phyloP scores from a whole-genome alignment of 495 filamentous ascomycete genomes.

The Hypoxylon rickii region DNA sequence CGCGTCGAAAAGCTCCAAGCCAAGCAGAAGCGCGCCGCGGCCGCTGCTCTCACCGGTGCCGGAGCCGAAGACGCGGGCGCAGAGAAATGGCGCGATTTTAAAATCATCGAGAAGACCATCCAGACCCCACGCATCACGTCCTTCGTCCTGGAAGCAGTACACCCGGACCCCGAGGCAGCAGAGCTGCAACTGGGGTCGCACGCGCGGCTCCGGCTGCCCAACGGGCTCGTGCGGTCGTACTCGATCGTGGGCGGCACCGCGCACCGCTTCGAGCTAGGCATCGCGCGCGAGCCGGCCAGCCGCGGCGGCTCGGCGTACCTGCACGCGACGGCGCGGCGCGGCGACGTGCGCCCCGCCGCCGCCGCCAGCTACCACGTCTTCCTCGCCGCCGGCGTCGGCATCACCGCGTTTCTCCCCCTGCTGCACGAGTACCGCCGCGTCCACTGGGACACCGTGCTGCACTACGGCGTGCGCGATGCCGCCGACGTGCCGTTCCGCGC shows the following conservation, averaged over 20 bases:
- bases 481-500: constrained; percentile 52
- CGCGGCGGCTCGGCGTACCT: constrained; percentile 56
- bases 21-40: constrained; percentile 38
- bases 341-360: constrained; percentile 37
- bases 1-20: constrained; percentile 43
- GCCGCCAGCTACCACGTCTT: constrained; percentile 55
- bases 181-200: constrained; percentile 43
- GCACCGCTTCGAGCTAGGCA: constrained; percentile 49
- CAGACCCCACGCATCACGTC: constrained; percentile 48
- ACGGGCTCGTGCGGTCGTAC: constrained; percentile 50
- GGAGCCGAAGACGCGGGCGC: constrained; percentile 24
- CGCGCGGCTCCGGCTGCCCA: constrained; percentile 51
- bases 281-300: constrained; percentile 49
- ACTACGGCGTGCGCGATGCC: constrained; percentile 53
- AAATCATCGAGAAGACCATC: constrained; percentile 47
- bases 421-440: constrained; percentile 42
- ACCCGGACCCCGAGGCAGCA: constrained; percentile 27
- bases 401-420: constrained; percentile 55
- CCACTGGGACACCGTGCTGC: constrained; percentile 50
- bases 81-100: constrained; percentile 50
- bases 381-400: constrained; percentile 56
- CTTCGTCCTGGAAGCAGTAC: constrained; percentile 46
- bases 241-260: constrained; percentile 52
- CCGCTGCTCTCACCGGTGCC: constrained; percentile 23
- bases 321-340: constrained; percentile 49